Percentiles rank a stretch among this genome's conserved stretches.
phyloP scores from a whole-genome alignment of 805 yeast species.

The Pichia ethanolica region DNA sequence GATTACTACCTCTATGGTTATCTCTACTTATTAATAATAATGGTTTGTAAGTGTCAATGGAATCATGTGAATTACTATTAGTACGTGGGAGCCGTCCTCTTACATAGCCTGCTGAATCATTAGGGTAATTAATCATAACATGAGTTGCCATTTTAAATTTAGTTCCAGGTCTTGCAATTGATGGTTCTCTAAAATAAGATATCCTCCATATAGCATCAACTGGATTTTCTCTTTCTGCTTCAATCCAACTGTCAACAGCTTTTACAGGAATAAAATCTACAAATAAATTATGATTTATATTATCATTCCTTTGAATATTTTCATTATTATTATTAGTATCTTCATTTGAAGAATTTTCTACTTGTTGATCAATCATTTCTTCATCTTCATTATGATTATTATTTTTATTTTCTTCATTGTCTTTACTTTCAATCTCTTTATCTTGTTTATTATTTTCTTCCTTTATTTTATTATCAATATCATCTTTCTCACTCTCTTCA shows the following conservation, averaged over 20 bases:
- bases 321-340: too few relatives aligned
- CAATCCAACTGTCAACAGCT: slow-evolving; percentile 39
- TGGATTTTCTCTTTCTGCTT: slow-evolving; percentile 39
- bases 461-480: not conserved
- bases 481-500: too few relatives aligned
- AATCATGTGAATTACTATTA: too few relatives aligned
- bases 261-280: slow-evolving; percentile 40
- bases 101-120: slow-evolving; percentile 26
- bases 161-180: slow-evolving; percentile 23
- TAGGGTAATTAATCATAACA: slow-evolving; percentile 29
- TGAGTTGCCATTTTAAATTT: slow-evolving; percentile 26
- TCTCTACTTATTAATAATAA: too few relatives aligned
- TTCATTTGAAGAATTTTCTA: too few relatives aligned
- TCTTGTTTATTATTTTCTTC: slow-evolving; percentile 10
- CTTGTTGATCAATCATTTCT: too few relatives aligned
- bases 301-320: slow-evolving; percentile 8
- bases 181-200: slow-evolving; percentile 29
- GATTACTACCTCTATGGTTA: not conserved
- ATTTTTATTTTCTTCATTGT: not conserved
- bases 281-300: slow-evolving; percentile 18
- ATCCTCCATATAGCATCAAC: slow-evolving; percentile 39
- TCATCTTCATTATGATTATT: too few relatives aligned
- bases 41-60: too few relatives aligned
- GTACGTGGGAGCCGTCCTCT: not conserved
- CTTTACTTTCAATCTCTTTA: too few relatives aligned